These are phyloP conservation scores for Phanerochaete carnosa DNA, from an alignment of 768 basidiomycete genomes.

Conservation along the genomic window DNA sequence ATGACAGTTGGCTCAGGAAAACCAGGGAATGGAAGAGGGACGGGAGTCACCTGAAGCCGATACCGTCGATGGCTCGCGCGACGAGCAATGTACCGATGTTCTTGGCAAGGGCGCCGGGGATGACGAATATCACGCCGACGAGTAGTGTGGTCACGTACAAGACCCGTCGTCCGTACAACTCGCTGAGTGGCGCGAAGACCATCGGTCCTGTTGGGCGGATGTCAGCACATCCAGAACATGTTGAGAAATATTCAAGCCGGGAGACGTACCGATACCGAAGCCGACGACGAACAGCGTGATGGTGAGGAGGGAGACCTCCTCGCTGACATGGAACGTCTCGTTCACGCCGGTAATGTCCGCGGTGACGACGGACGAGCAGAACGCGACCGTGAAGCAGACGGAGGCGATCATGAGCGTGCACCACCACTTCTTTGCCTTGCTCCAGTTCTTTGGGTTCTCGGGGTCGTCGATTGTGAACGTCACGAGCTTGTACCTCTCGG, in stretches of 20 bases:
- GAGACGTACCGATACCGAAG: conserved; percentile 54
- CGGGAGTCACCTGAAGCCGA: conserved; percentile 9
- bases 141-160: conserved; percentile 57
- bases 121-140: conserved; percentile 54
- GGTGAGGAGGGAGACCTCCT: conserved; percentile 48
- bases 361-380: conserved; percentile 19
- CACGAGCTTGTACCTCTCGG: conserved; percentile 12
- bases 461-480: conserved; percentile 14
- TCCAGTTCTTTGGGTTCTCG: conserved; percentile 16
- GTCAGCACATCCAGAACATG: conserved; percentile 15
- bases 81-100: conserved; percentile 61
- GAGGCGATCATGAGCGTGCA: conserved; percentile 20
- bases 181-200: conserved; percentile 19
- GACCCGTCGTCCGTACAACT: conserved; percentile 56
- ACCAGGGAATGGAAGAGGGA: background rate
- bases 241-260: conserved; percentile 39
- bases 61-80: conserved; percentile 36
- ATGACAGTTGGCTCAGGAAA: background rate
- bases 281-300: conserved; percentile 59
- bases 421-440: conserved; percentile 15
- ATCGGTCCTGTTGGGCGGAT: background rate
- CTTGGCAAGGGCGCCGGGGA: conserved; percentile 53
- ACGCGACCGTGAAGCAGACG: conserved; percentile 9
- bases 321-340: conserved; percentile 42
- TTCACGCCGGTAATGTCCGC: conserved; percentile 40